Evolutionary conservation across 164 flowering plant genomes (phyloP), one percentile per base, ranked within the genome.

Genomic region (Tetracentron sinense): DNA sequence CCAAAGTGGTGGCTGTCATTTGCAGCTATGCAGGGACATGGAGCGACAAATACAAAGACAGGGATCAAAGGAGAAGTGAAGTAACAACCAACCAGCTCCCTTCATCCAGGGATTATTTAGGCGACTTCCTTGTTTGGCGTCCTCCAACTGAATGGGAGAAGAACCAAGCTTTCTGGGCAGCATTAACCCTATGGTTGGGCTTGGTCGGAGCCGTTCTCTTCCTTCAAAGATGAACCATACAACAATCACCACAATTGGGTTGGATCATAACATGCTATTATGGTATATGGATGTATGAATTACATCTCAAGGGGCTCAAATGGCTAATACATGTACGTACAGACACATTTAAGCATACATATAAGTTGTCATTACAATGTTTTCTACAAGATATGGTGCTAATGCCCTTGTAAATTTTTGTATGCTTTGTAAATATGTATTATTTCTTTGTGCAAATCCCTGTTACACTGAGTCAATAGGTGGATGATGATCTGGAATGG

Each of bases 1-100:
- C n/a, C n/a, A n/a, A 10, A 27, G 22, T 14, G n/a, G 38, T 3
- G 0, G 29, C 2, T 4, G 60, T 23, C 31, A 4, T 56, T 57
- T 62, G 35, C 80, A 87, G 96, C 69, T 89, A 87, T 71, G 96
- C 91, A 7, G 87, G 60, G 29, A 78, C 89, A 33, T 89, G 96
- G 96, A 85, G 54, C 25, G 93, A 84, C 50, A 89, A 89, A 67
- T 29, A 82, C 77, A 86, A 85, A 70, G 84, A 87, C 62, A 69
- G 26, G 54, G 74, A 68, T 65, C 64, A 72, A 54, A 73, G 58
- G 33, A 54, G 56, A 65, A 73, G 62, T n/a, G 72, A 75, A 3
- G 59, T 82, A 28, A 79, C 79, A 44, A 79, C 85, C 29, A 85
- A 82, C 72, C 87, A 79, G 66, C 79, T 83, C 31, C 79, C 90